Percentiles rank a stretch among this genome's conserved stretches.
Evolutionary conservation across 1,139 yeast genomes (phyloP).

Genomic region (Geotrichum citri-aurantii): DNA sequence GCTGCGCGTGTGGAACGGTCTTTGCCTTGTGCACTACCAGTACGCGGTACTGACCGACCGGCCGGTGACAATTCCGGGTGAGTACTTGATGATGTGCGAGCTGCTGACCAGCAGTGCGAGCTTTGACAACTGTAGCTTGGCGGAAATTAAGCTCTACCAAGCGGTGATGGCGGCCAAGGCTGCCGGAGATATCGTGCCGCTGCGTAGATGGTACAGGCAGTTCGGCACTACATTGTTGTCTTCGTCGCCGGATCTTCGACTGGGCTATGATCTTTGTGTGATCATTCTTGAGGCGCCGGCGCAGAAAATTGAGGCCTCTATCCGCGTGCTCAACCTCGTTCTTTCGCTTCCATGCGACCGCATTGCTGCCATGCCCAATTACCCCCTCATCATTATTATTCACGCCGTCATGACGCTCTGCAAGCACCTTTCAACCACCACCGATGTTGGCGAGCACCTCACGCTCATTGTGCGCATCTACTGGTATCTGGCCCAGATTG

Average conservation of each 20-base stretch:
- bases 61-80: constrained; percentile 37
- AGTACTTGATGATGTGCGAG: constrained; percentile 38
- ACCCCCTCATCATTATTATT: constrained; percentile 45
- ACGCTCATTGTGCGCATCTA: constrained; percentile 46
- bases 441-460: constrained; percentile 24
- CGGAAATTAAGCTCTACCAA: constrained; percentile 20
- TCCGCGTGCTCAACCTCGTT: constrained; percentile 41
- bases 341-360: constrained; percentile 41
- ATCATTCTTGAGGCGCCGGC: not conserved
- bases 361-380: constrained; percentile 48
- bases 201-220: constrained; percentile 9
- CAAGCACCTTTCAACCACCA: constrained; percentile 36
- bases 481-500: constrained; percentile 51
- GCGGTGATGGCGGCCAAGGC: constrained; percentile 9
- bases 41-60: constrained; percentile 45
- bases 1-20: constrained; percentile 45
- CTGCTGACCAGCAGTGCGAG: constrained; percentile 22
- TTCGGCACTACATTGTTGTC: not conserved
- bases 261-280: constrained; percentile 5
- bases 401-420: constrained; percentile 48
- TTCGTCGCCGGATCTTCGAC: not conserved
- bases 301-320: constrained; percentile 33
- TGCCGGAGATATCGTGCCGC: not conserved
- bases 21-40: constrained; percentile 46
- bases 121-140: constrained; percentile 16